These are phyloP conservation scores for Colletotrichum limetticola DNA, from an alignment of 2,329 filamentous ascomycete genomes.

Conservation along the genomic window DNA sequence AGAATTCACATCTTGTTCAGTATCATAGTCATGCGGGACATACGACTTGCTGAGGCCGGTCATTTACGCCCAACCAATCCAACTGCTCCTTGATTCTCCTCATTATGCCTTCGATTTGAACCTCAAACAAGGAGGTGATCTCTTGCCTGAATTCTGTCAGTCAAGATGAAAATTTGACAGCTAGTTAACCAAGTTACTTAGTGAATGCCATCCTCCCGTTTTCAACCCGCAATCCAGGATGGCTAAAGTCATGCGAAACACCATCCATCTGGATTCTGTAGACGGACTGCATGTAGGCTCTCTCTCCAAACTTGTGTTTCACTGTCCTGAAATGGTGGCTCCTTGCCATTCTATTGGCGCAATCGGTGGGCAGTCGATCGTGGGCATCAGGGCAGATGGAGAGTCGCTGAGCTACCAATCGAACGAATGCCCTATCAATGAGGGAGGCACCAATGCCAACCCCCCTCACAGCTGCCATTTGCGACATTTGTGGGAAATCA, in stretches of 20 bases:
- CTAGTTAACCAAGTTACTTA: slow-evolving; percentile 42
- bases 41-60: slow-evolving; percentile 48
- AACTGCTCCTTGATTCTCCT: slow-evolving; percentile 52
- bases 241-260: slow-evolving; percentile 51
- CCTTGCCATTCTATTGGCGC: slow-evolving; percentile 48
- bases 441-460: slow-evolving; percentile 57
- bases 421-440: slow-evolving; percentile 56
- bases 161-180: background rate
- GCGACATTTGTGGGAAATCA: slow-evolving; percentile 43
- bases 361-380: slow-evolving; percentile 47
- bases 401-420: slow-evolving; percentile 50
- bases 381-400: slow-evolving; percentile 47
- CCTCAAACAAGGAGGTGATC: slow-evolving; percentile 26
- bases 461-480: slow-evolving; percentile 53
- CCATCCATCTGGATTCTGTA: slow-evolving; percentile 57
- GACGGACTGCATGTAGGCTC: slow-evolving; percentile 50
- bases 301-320: slow-evolving; percentile 57
- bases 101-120: slow-evolving; percentile 51
- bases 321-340: slow-evolving; percentile 51
- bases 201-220: slow-evolving; percentile 52
- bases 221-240: slow-evolving; percentile 50
- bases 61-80: slow-evolving; percentile 48
- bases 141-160: background rate
- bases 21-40: slow-evolving; percentile 19
- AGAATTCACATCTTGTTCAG: slow-evolving; percentile 6